Evolutionary conservation across 108 stramenopile species (phyloP).

Genomic region (Fragilariopsis cylindrus): DNA sequence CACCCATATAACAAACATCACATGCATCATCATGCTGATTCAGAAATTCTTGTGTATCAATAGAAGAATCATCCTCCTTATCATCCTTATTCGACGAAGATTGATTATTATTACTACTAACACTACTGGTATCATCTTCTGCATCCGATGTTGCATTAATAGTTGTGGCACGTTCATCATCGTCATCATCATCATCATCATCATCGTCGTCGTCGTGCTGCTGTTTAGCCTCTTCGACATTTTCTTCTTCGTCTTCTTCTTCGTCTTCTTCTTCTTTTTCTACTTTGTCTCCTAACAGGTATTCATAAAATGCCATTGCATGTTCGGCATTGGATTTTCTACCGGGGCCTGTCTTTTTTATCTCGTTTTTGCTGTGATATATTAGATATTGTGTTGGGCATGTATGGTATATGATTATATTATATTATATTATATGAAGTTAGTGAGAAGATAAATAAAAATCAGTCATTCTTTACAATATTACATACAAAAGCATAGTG

Average conservation of each 20-base stretch:
- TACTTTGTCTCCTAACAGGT: slow-evolving; percentile 28
- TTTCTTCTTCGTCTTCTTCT: slow-evolving; percentile 27
- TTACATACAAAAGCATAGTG: background rate
- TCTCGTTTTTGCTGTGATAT: slow-evolving; percentile 22
- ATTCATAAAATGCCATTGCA: slow-evolving; percentile 64
- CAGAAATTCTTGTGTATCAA: slow-evolving; percentile 72
- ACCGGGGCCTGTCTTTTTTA: slow-evolving; percentile 47
- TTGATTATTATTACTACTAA: background rate
- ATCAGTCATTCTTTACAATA: background rate
- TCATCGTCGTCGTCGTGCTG: slow-evolving; percentile 17
- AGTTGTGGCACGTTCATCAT: slow-evolving; percentile 19
- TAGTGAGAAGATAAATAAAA: background rate
- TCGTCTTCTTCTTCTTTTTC: slow-evolving; percentile 31
- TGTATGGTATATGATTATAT: background rate
- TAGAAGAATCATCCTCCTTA: slow-evolving; percentile 24
- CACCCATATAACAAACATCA: slow-evolving; percentile 76
- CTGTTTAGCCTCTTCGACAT: slow-evolving; percentile 10
- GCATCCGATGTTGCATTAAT: slow-evolving; percentile 1
- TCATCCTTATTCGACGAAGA: slow-evolving; percentile 14
- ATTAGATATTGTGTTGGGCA: background rate
- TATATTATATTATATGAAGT: background rate
- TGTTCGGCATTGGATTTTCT: slow-evolving; percentile 57
- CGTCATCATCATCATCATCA: background rate
- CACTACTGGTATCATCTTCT: slow-evolving; percentile 26
- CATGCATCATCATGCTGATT: slow-evolving; percentile 89